Conservation (phyloP, 73 alveolate species). For the Paramecium pentaurelia region DNA sequence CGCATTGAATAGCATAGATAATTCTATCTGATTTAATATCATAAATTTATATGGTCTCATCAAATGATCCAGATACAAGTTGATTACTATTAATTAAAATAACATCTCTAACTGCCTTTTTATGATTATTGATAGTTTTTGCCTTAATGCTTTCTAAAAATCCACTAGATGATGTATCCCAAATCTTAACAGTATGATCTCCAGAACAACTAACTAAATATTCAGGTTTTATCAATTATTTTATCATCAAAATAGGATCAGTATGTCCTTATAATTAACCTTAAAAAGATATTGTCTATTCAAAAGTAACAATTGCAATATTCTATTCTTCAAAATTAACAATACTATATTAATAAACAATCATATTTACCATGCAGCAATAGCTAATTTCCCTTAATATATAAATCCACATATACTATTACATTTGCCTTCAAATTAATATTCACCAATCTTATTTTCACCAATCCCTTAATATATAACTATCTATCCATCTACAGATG, state of each 20-base stretch:
- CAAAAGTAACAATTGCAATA: background rate
- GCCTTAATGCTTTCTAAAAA: background rate
- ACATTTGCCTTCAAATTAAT: background rate
- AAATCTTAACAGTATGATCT: background rate
- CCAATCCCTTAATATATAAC: background rate
- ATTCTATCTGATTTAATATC: background rate
- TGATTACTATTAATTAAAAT: background rate
- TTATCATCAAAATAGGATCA: background rate
- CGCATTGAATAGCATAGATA: background rate
- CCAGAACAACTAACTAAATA: slow-evolving; percentile 16
- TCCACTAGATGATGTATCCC: background rate
- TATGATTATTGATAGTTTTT: background rate
- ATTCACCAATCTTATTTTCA: background rate
- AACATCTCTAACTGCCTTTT: background rate
- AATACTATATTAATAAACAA: background rate
- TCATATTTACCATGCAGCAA: background rate
- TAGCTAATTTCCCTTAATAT: background rate
- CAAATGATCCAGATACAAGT: background rate
- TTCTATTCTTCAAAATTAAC: background rate
- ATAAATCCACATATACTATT: background rate
- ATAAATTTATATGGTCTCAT: background rate
- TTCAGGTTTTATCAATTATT: background rate
- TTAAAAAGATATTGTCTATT: background rate
- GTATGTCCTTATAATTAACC: background rate
- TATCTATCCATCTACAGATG: background rate